These are phyloP conservation scores for Verticillium alfalfae DNA, from an alignment of 2,329 filamentous ascomycete species.

Conservation along the genomic window DNA sequence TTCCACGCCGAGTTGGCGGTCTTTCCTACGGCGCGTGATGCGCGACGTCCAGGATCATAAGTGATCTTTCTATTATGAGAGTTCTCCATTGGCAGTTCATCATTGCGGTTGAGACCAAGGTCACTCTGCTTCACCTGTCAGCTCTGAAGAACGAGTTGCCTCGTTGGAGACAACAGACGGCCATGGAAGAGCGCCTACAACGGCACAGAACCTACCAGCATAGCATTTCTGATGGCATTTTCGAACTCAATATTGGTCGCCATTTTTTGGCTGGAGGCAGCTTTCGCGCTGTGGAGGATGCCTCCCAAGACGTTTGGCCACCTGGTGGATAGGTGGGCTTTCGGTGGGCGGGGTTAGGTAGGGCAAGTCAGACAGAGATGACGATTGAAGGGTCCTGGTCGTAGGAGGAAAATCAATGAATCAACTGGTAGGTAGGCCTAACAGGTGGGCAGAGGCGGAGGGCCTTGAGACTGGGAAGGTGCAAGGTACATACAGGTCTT, in stretches of 20 bases:
- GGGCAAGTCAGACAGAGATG: too few relatives aligned
- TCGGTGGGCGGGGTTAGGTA: too few relatives aligned
- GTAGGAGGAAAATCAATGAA: too few relatives aligned
- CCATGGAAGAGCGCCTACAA: background rate
- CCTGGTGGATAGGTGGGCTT: background rate
- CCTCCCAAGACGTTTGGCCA: background rate
- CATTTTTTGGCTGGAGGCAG: background rate
- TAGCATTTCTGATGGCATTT: background rate
- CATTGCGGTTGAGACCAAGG: constrained; percentile 18
- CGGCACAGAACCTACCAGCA: background rate
- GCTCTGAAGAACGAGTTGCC: background rate
- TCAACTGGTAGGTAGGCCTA: too few relatives aligned
- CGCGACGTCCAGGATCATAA: background rate
- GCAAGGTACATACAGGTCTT: too few relatives aligned
- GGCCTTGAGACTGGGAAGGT: too few relatives aligned
- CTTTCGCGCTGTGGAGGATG: background rate
- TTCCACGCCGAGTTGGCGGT: background rate
- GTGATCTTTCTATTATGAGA: background rate
- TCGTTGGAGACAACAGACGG: background rate
- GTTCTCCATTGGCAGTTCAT: constrained; percentile 17
- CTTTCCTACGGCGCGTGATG: background rate
- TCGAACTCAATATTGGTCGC: background rate
- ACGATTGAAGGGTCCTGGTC: too few relatives aligned
- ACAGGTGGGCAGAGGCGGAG: too few relatives aligned
- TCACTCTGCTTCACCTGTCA: constrained; percentile 16